Evolutionary conservation across 371 early-diverging fungal genomes (phyloP).

Genomic region (Caulochytrium protostelioides): DNA sequence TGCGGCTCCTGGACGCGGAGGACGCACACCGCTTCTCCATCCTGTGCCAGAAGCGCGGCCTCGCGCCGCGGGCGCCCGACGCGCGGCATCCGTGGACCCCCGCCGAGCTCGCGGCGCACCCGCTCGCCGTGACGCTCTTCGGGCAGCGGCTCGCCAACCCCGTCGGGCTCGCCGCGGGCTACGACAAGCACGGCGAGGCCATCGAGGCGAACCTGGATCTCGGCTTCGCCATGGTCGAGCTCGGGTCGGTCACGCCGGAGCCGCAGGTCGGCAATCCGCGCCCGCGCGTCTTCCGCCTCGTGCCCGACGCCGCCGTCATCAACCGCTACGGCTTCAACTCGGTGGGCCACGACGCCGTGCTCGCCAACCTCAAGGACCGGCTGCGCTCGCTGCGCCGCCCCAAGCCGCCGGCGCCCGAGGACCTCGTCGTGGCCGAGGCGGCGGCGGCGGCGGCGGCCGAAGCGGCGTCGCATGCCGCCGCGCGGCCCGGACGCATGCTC

Average conservation of each 20-base stretch:
- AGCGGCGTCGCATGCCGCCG: not conserved
- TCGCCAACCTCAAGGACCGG: slow-evolving; percentile 26
- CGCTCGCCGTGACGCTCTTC: not conserved
- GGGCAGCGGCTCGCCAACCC: slow-evolving; percentile 43
- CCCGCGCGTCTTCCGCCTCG: slow-evolving; percentile 56
- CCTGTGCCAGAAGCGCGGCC: slow-evolving; percentile 24
- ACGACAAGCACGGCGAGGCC: slow-evolving; percentile 64
- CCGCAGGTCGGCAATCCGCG: slow-evolving; percentile 65
- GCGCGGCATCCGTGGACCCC: slow-evolving; percentile 18
- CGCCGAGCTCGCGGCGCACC: slow-evolving; percentile 15
- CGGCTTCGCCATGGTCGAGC: slow-evolving; percentile 68
- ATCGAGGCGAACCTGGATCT: slow-evolving; percentile 48
- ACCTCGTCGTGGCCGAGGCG: not conserved
- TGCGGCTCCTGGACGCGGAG: slow-evolving; percentile 47
- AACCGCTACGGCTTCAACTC: slow-evolving; percentile 78
- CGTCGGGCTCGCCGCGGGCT: slow-evolving; percentile 65
- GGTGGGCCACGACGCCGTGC: slow-evolving; percentile 38
- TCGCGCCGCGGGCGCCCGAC: slow-evolving; percentile 29
- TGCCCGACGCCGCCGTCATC: slow-evolving; percentile 44
- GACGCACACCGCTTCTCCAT: slow-evolving; percentile 42
- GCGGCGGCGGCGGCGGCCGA: not conserved
- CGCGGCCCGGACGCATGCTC: slow-evolving; percentile 14
- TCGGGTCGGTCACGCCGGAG: slow-evolving; percentile 58
- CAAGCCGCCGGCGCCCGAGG: not conserved
- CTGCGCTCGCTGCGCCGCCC: slow-evolving; percentile 15